phyloP scores from a whole-genome alignment of 2,329 filamentous ascomycete species.

The Xylaria sp. region DNA sequence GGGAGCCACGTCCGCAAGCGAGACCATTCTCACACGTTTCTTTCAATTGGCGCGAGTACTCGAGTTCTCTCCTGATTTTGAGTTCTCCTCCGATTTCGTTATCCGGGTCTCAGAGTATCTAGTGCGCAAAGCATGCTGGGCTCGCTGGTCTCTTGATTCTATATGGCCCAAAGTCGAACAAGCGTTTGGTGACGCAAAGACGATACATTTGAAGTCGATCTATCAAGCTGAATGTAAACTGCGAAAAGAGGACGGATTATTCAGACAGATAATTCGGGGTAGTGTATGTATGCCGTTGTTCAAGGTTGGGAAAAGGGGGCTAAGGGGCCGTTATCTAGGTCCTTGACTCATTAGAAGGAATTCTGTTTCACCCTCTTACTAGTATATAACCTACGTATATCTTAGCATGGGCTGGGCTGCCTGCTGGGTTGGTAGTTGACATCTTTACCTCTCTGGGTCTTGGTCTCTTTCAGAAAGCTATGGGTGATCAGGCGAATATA shows the following conservation, averaged over 20 bases:
- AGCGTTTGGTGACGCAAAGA: conserved; percentile 13
- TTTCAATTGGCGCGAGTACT: conserved; percentile 24
- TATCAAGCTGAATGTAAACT: conserved; percentile 15
- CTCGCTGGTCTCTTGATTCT: conserved; percentile 20
- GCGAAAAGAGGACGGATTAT: background rate
- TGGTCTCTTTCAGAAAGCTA: background rate
- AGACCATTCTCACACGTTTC: conserved; percentile 27
- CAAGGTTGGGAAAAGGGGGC: background rate
- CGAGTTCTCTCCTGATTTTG: conserved; percentile 9
- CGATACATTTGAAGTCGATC: conserved; percentile 17
- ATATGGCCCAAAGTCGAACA: conserved; percentile 21
- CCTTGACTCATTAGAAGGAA: background rate
- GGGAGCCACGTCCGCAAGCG: conserved; percentile 17
- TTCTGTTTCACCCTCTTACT: too few species aligned
- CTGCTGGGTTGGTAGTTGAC: background rate
- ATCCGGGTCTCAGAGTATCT: conserved; percentile 20
- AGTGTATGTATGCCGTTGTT: conserved; percentile 9
- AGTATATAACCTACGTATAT: background rate
- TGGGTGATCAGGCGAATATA: background rate
- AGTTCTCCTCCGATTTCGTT: conserved; percentile 20
- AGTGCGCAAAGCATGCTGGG: conserved; percentile 18
- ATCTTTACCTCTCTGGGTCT: too few species aligned
- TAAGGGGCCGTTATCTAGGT: background rate
- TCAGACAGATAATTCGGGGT: background rate
- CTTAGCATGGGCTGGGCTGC: background rate